Conservation (phyloP, 352 stramenopile species). For the Globisporangium barbulae region DNA sequence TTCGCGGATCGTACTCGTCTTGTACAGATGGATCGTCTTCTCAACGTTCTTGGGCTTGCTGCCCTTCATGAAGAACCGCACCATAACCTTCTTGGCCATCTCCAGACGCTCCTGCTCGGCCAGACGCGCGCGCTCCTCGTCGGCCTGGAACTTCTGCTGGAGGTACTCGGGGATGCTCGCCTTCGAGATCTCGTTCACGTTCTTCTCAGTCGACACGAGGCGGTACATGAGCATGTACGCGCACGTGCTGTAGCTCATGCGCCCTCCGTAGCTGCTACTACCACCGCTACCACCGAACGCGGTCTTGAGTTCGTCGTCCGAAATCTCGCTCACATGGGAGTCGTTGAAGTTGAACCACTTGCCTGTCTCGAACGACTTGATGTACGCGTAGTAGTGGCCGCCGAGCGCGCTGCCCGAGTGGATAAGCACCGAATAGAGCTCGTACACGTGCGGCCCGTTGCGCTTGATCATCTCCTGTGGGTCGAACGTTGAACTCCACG, state of each 20-base stretch:
- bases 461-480: conserved; percentile 55
- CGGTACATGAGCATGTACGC: conserved; percentile 93
- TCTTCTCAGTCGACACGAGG: conserved; percentile 59
- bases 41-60: conserved; percentile 59
- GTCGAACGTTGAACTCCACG: conserved; percentile 74
- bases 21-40: conserved; percentile 74
- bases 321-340: conserved; percentile 74
- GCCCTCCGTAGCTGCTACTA: conserved; percentile 44
- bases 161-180: conserved; percentile 68
- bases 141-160: conserved; percentile 56
- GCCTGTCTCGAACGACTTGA: conserved; percentile 79
- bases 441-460: conserved; percentile 78
- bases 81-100: conserved; percentile 68
- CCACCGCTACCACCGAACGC: conserved; percentile 59
- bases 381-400: conserved; percentile 94
- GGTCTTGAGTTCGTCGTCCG: conserved; percentile 71
- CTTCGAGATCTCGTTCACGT: conserved; percentile 57
- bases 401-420: conserved; percentile 90
- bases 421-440: conserved; percentile 92
- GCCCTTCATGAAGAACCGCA: conserved; percentile 84
- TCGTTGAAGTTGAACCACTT: conserved; percentile 91
- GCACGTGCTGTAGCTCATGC: conserved; percentile 67
- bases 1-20: conserved; percentile 60
- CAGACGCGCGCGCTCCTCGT: conserved; percentile 54
- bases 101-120: conserved; percentile 68